These are phyloP conservation scores for Penicillium sp. DNA, from an alignment of 2,329 filamentous ascomycete species.

Conservation along the genomic window DNA sequence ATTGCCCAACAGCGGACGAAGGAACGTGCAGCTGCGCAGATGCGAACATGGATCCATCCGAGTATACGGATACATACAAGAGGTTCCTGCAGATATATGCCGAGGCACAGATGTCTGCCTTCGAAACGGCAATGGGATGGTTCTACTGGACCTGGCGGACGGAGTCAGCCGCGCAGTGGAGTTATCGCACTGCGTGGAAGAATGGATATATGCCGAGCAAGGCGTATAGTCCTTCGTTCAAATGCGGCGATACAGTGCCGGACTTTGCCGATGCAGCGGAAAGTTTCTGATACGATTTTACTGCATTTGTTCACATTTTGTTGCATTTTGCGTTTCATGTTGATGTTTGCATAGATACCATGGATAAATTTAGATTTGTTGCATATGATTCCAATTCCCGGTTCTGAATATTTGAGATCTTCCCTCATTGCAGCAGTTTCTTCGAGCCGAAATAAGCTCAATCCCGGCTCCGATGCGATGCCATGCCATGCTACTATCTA, in stretches of 20 bases:
- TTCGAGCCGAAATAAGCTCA: conserved; percentile 4
- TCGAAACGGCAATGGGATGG: conserved; percentile 92
- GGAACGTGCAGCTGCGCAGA: conserved; percentile 62
- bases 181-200: conserved; percentile 55
- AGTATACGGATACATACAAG: conserved; percentile 69
- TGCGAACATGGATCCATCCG: conserved; percentile 63
- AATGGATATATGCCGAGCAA: conserved; percentile 67
- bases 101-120: conserved; percentile 89
- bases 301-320: background rate
- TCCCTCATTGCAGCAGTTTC: background rate
- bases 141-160: conserved; percentile 99
- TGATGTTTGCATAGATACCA: conserved; percentile 6
- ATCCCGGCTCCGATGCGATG: background rate
- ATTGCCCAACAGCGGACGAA: conserved; percentile 57
- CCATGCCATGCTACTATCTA: background rate
- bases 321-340: conserved; percentile 6
- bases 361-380: background rate
- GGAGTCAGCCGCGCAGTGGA: conserved; percentile 80
- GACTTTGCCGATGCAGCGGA: conserved; percentile 40
- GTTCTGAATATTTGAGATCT: background rate
- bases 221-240: conserved; percentile 62
- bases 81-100: conserved; percentile 80
- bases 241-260: conserved; percentile 48
- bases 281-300: conserved; percentile 29
- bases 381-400: background rate